Percentiles rank a stretch among this genome's conserved stretches.
Evolutionary conservation across 2,329 filamentous ascomycete species (phyloP).

Genomic region (Neophaeococcomyces mojaviensis): DNA sequence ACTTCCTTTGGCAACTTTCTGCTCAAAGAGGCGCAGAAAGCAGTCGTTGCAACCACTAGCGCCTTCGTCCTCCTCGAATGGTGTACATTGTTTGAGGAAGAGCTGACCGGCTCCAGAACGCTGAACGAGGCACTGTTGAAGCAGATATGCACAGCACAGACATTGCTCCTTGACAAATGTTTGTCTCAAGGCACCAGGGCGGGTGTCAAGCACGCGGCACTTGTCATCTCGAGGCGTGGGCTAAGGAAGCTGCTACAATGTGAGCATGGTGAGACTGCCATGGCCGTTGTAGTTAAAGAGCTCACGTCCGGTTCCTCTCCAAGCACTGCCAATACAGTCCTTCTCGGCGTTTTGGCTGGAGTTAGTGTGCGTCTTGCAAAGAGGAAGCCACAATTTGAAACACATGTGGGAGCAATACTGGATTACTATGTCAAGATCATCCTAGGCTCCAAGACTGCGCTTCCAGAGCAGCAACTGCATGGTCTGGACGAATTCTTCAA

Average conservation of each 20-base stretch:
- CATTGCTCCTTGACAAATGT: slow-evolving; percentile 70
- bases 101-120: slow-evolving; percentile 53
- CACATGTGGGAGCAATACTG: slow-evolving; percentile 64
- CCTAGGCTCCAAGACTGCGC: slow-evolving; percentile 63
- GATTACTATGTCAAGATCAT: slow-evolving; percentile 81
- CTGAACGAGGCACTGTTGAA: slow-evolving; percentile 47
- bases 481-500: slow-evolving; percentile 76
- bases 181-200: slow-evolving; percentile 57
- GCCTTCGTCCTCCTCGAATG: slow-evolving; percentile 88
- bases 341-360: slow-evolving; percentile 80
- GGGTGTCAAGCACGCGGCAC: slow-evolving; percentile 63
- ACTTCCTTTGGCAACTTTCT: slow-evolving; percentile 54
- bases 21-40: slow-evolving; percentile 66
- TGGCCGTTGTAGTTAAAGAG: slow-evolving; percentile 56
- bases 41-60: slow-evolving; percentile 67
- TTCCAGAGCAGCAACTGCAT: slow-evolving; percentile 64
- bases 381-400: slow-evolving; percentile 55
- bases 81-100: slow-evolving; percentile 72
- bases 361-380: slow-evolving; percentile 67
- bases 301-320: slow-evolving; percentile 62
- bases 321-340: slow-evolving; percentile 62
- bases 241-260: slow-evolving; percentile 65
- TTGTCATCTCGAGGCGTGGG: slow-evolving; percentile 70
- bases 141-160: slow-evolving; percentile 61
- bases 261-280: slow-evolving; percentile 49